Conservation (phyloP, 2,329 filamentous ascomycete species). For the Pestalotiopsis sp. region DNA sequence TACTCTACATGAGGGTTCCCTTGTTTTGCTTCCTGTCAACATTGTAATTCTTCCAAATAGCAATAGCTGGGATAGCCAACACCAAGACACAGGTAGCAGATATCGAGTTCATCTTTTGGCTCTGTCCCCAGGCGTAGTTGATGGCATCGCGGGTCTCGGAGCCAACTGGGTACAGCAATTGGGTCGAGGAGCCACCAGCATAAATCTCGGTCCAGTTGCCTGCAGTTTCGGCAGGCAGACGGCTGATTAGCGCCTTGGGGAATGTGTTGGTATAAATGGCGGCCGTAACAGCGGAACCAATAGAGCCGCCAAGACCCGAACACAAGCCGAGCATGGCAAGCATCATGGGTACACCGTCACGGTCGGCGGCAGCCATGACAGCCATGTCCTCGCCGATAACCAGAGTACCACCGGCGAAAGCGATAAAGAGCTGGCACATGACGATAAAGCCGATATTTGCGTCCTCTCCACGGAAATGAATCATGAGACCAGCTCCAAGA, state of each 20-base stretch:
- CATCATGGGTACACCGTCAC: conserved; percentile 59
- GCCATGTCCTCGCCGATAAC: conserved; percentile 63
- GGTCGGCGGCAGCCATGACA: conserved; percentile 59
- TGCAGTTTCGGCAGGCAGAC: conserved; percentile 49
- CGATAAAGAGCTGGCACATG: conserved; percentile 60
- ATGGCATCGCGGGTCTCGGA: conserved; percentile 51
- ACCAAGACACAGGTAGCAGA: conserved; percentile 41
- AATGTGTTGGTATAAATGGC: conserved; percentile 65
- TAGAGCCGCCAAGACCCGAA: conserved; percentile 59
- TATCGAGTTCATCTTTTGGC: conserved; percentile 50
- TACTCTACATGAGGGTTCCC: conserved; percentile 12
- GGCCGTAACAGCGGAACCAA: conserved; percentile 60
- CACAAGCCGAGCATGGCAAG: conserved; percentile 61
- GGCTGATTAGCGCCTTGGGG: conserved; percentile 48
- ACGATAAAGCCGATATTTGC: conserved; percentile 54
- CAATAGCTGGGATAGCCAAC: conserved; percentile 12
- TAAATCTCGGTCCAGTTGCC: conserved; percentile 50
- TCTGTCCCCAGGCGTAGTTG: conserved; percentile 57
- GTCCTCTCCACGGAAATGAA: conserved; percentile 56
- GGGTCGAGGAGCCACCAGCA: conserved; percentile 43
- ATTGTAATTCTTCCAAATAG: conserved; percentile 16
- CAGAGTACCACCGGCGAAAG: conserved; percentile 58
- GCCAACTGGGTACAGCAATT: conserved; percentile 50
- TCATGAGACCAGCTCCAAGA: conserved; percentile 56
- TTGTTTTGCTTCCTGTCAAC: conserved; percentile 18